These are phyloP conservation scores for Russula sp. DNA, from an alignment of 768 basidiomycete species.

Conservation along the genomic window DNA sequence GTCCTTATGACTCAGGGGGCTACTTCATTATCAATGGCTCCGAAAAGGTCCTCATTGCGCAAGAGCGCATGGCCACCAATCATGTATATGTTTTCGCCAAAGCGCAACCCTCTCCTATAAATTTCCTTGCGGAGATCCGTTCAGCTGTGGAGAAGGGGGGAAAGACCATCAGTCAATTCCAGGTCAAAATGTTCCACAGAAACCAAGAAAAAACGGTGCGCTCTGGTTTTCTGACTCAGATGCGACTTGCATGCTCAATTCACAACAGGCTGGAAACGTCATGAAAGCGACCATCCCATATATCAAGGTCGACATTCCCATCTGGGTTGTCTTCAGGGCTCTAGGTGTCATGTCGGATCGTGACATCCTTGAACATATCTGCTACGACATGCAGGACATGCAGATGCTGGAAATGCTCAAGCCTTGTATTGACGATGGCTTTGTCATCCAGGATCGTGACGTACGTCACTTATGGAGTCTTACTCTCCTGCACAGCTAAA, in stretches of 20 bases:
- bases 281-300: slow-evolving; percentile 98
- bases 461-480: slow-evolving; percentile 35
- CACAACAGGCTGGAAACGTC: slow-evolving; percentile 68
- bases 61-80: slow-evolving; percentile 99
- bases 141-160: slow-evolving; percentile 97
- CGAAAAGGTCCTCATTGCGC: slow-evolving; percentile 99
- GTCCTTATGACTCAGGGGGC: slow-evolving; percentile 97
- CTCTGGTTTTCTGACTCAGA: slow-evolving; percentile 19
- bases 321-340: slow-evolving; percentile 98
- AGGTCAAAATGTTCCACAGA: slow-evolving; percentile 94
- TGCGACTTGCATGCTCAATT: slow-evolving; percentile 17
- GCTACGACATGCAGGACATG: slow-evolving; percentile 93
- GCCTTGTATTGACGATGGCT: slow-evolving; percentile 97
- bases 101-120: slow-evolving; percentile 92
- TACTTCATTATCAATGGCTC: slow-evolving; percentile 99
- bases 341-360: slow-evolving; percentile 96
- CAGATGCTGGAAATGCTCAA: slow-evolving; percentile 98
- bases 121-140: slow-evolving; percentile 93
- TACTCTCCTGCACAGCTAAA: slow-evolving; percentile 17
- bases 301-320: slow-evolving; percentile 96
- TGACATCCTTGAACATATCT: slow-evolving; percentile 97
- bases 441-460: slow-evolving; percentile 96
- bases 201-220: slow-evolving; percentile 84
- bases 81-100: slow-evolving; percentile 99
- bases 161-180: slow-evolving; percentile 95